These are phyloP conservation scores for Bothriochloa decipiens DNA, from an alignment of 176 grass and related monocot genomes.

Conservation along the genomic window DNA sequence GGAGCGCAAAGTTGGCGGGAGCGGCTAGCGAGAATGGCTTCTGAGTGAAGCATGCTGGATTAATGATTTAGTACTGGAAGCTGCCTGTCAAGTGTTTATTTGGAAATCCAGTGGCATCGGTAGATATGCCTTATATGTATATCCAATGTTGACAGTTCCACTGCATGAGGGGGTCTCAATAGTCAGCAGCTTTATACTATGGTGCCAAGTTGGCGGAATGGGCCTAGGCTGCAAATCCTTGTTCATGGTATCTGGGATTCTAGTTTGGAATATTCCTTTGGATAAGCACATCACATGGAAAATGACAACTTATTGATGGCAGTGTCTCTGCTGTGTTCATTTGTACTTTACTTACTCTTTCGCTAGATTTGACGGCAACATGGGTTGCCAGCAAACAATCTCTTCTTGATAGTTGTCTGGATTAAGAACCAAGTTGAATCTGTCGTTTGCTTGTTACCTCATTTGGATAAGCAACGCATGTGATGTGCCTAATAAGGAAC, in stretches of 20 bases:
- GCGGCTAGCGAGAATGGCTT: slow-evolving; percentile 45
- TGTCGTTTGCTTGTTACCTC: slow-evolving; percentile 27
- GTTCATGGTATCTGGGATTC: slow-evolving; percentile 59
- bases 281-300: slow-evolving; percentile 53
- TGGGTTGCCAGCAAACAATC: slow-evolving; percentile 30
- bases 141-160: slow-evolving; percentile 47
- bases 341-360: slow-evolving; percentile 9
- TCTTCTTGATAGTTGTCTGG: slow-evolving; percentile 29
- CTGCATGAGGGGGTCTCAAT: slow-evolving; percentile 36
- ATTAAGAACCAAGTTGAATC: slow-evolving; percentile 17
- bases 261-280: slow-evolving; percentile 70
- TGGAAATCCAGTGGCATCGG: slow-evolving; percentile 41
- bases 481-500: not conserved
- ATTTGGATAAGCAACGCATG: slow-evolving; percentile 4
- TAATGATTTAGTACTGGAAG: slow-evolving; percentile 31
- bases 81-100: slow-evolving; percentile 22
- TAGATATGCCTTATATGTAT: slow-evolving; percentile 45
- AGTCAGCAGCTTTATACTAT: slow-evolving; percentile 51
- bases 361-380: slow-evolving; percentile 48
- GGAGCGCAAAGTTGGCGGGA: slow-evolving; percentile 44
- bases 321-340: slow-evolving; percentile 34
- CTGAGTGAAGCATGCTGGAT: slow-evolving; percentile 48
- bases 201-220: slow-evolving; percentile 47
- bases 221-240: slow-evolving; percentile 42
- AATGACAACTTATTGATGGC: slow-evolving; percentile 44